Evolutionary conservation across 2,329 filamentous ascomycete genomes (phyloP), one percentile per base, ranked within the genome.

Genomic region (Ciborinia camelliae): DNA sequence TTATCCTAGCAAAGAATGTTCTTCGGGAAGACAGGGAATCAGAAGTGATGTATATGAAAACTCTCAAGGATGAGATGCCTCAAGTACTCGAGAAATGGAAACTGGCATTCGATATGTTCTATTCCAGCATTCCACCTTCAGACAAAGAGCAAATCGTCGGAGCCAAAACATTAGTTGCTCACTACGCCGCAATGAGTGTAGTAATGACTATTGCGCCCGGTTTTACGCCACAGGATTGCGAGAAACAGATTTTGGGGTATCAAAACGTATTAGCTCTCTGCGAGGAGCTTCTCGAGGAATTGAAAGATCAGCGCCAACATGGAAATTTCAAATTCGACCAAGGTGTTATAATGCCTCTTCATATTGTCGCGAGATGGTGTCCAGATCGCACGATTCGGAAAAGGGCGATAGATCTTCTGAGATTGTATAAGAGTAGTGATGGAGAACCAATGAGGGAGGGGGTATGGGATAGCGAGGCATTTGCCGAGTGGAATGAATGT

Each of bases 361-460:
- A 63, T 23, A 57, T 47, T 26, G 14, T 41, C 3, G 61, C 41
- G n/a, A 48, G 39, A 39, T 63, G 61, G 61, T 57, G 51, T 14
- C 61, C 35, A 9, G 51, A 63, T 28, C 28, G 2, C 32, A 8
- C n/a, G 26, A 41, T 57, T 10, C 51, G 61, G n/a, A 35, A 1
- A 10, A 35, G n/a, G 15, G 61, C 61, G 15, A 48, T 63, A 23
- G 15, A 37, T 18, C 39, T 63, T 18, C 18, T 63, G 15, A 43
- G 61, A 18, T n/a, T 23, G 32, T 57, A 63, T 28, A 39, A 6
- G 43, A 45, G 30, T 35, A 20, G 55, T 26, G 41, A 63, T 18
- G 61, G 61, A 28, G 39, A 57, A 28, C 30, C 61, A 7, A 63
- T 63, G 41, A 54, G 41, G 18, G 61, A 63, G 28, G 61, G 61